These are phyloP conservation scores for Coccinonectria pachysandricola DNA, from an alignment of 2,329 filamentous ascomycete genomes.

Conservation along the genomic window DNA sequence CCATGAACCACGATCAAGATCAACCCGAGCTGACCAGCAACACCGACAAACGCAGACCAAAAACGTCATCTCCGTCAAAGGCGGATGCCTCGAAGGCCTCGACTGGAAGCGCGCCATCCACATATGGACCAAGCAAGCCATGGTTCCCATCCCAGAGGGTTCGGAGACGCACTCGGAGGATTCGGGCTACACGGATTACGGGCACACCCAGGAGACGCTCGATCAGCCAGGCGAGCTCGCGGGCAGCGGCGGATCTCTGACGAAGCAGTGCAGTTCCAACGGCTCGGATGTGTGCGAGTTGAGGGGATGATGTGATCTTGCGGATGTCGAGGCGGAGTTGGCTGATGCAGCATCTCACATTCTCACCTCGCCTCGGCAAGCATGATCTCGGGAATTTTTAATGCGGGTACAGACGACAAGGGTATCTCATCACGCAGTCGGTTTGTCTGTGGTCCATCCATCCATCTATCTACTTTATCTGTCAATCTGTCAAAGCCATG, in stretches of 20 bases:
- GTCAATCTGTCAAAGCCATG: too few species aligned
- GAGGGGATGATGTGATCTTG: slow-evolving; percentile 6
- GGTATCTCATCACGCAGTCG: too few species aligned
- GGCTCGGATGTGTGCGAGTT: slow-evolving; percentile 3
- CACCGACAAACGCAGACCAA: slow-evolving; percentile 44
- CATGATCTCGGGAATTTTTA: too few species aligned
- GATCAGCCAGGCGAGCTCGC: slow-evolving; percentile 35
- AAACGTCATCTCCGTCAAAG: slow-evolving; percentile 54
- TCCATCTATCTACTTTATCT: too few species aligned
- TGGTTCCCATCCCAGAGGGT: slow-evolving; percentile 58
- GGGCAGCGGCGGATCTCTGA: slow-evolving; percentile 23
- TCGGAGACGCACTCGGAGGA: slow-evolving; percentile 47
- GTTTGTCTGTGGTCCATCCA: too few species aligned
- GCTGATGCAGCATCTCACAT: too few species aligned
- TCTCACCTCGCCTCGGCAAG: too few species aligned
- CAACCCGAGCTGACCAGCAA: slow-evolving; percentile 5
- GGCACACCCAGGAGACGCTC: slow-evolving; percentile 32
- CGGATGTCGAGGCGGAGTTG: too few species aligned
- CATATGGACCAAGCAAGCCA: slow-evolving; percentile 57
- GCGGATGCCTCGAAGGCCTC: slow-evolving; percentile 54
- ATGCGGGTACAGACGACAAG: too few species aligned
- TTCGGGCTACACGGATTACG: slow-evolving; percentile 34
- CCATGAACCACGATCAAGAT: slow-evolving; percentile 6
- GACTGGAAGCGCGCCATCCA: slow-evolving; percentile 52
- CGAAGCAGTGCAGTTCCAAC: not conserved